Conservation (phyloP, 305 asterid species). For the Fraxinus velutina region DNA sequence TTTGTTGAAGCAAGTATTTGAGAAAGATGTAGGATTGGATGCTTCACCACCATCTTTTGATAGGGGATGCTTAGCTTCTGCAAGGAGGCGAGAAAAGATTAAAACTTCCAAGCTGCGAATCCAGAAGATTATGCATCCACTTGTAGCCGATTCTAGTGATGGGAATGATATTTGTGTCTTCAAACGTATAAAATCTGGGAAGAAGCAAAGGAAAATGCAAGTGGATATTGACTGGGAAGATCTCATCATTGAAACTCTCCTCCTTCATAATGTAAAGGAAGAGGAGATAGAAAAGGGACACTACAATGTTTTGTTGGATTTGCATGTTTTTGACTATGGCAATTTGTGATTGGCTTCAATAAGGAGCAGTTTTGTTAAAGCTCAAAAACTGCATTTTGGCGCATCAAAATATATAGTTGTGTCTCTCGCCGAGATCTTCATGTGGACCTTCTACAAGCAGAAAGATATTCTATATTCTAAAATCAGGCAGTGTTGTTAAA, state of each 20-base stretch:
- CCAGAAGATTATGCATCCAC: too few species aligned
- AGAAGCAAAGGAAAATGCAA: background rate
- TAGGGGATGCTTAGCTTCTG: too few species aligned
- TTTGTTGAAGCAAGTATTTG: conserved; percentile 50
- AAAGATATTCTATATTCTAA: background rate
- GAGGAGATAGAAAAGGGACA: conserved; percentile 81
- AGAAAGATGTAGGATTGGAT: background rate
- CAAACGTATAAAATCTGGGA: too few species aligned
- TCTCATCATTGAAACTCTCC: conserved; percentile 74
- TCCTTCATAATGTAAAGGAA: conserved; percentile 69
- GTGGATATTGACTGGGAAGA: conserved; percentile 69
- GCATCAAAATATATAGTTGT: background rate
- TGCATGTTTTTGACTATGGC: conserved; percentile 58
- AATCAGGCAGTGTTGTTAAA: background rate
- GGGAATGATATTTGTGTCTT: too few species aligned
- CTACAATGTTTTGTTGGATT: conserved; percentile 60
- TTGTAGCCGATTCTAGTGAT: too few species aligned
- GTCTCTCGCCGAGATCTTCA: background rate
- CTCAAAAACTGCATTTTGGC: background rate
- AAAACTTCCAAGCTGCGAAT: too few species aligned
- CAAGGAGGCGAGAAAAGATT: too few species aligned
- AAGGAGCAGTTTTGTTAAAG: background rate
- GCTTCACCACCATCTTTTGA: too few species aligned
- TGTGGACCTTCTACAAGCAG: background rate
- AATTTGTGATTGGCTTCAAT: conserved; percentile 1